Percentiles rank a stretch among this genome's conserved stretches.
phyloP scores from a whole-genome alignment of 495 filamentous ascomycete species.

The Apodospora peruviana region DNA sequence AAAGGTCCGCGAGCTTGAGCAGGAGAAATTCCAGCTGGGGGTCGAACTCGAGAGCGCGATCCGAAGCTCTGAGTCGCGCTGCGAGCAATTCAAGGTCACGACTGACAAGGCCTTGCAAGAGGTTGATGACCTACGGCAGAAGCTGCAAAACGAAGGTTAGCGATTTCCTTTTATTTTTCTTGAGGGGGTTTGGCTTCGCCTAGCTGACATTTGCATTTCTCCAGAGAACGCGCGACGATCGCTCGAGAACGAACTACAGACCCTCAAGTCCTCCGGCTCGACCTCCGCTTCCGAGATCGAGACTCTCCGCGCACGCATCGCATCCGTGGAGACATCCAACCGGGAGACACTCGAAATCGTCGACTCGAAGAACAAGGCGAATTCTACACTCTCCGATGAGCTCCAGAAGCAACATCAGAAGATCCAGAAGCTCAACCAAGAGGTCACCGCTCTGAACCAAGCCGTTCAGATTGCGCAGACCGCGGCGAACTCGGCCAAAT shows the following conservation, averaged over 20 bases:
- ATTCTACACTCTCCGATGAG: conserved; percentile 80
- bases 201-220: conserved; percentile 1
- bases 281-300: conserved; percentile 72
- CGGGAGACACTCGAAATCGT: conserved; percentile 81
- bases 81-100: conserved; percentile 69
- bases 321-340: conserved; percentile 83
- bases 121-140: conserved; percentile 67
- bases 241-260: conserved; percentile 76
- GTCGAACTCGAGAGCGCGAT: conserved; percentile 92
- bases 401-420: conserved; percentile 84
- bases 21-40: conserved; percentile 77
- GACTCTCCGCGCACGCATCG: conserved; percentile 69
- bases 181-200: neutral
- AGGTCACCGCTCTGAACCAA: conserved; percentile 74
- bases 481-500: conserved; percentile 67
- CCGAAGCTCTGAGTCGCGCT: conserved; percentile 71
- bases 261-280: conserved; percentile 68
- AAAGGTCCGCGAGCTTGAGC: conserved; percentile 77
- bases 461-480: conserved; percentile 74
- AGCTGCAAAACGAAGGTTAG: conserved; percentile 75
- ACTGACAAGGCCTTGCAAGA: conserved; percentile 79
- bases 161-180: conserved; percentile 1
- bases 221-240: conserved; percentile 33
- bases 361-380: conserved; percentile 81
- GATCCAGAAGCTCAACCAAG: conserved; percentile 71